These are phyloP conservation scores for Talaromyces amestolkiae DNA, from an alignment of 2,329 filamentous ascomycete species.

Conservation along the genomic window DNA sequence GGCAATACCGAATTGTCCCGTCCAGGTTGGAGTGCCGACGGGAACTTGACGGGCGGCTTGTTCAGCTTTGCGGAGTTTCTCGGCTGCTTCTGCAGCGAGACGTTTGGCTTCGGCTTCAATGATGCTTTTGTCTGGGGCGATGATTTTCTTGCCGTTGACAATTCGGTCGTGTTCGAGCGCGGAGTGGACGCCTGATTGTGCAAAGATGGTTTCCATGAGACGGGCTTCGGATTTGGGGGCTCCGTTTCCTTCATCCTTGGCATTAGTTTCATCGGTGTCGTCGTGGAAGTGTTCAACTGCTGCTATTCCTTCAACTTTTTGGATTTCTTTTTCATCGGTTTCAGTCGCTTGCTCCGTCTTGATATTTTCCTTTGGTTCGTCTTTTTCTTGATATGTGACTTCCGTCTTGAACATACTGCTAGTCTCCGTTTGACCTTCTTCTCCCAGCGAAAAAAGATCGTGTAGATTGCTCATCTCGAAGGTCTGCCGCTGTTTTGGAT, in stretches of 20 bases:
- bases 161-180: conserved; percentile 92
- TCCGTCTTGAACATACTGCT: conserved; percentile 82
- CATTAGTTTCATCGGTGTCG: conserved; percentile 35
- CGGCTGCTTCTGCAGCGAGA: conserved; percentile 74
- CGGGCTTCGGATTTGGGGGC: conserved; percentile 60
- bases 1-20: conserved; percentile 74
- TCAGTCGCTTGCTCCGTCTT: conserved; percentile 17
- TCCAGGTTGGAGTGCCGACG: conserved; percentile 90
- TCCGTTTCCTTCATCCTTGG: conserved; percentile 21
- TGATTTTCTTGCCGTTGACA: conserved; percentile 69
- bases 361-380: conserved; percentile 23
- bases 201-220: conserved; percentile 85
- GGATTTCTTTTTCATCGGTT: conserved; percentile 47
- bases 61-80: conserved; percentile 69
- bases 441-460: conserved; percentile 80
- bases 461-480: conserved; percentile 89
- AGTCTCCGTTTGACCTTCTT: conserved; percentile 73
- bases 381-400: conserved; percentile 58
- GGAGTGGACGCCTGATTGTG: conserved; percentile 80
- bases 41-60: conserved; percentile 70
- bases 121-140: conserved; percentile 72
- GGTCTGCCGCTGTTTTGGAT: conserved; percentile 87
- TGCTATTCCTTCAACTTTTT: conserved; percentile 60
- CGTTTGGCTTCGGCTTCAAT: conserved; percentile 78
- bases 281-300: conserved; percentile 63